Evolutionary conservation across 768 basidiomycete species (phyloP).

Genomic region (Heimioporus sp.): DNA sequence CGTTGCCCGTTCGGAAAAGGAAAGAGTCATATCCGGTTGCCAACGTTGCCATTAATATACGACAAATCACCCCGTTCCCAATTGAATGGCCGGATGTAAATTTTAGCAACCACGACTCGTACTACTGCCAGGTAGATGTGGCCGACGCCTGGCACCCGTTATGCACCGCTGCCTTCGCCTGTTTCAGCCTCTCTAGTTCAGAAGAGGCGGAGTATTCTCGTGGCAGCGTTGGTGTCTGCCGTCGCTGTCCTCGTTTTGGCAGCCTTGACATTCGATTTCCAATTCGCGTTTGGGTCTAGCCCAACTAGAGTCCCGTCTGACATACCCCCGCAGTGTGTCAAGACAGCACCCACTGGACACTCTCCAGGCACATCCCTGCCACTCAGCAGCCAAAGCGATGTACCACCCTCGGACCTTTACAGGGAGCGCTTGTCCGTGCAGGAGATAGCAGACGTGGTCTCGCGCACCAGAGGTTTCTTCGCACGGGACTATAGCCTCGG

Average conservation of each 20-base stretch:
- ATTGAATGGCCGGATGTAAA: too few species aligned
- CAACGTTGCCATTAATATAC: too few species aligned
- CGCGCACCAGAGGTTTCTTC: conserved; percentile 39
- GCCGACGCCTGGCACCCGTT: conserved; percentile 9
- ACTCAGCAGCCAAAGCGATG: background rate
- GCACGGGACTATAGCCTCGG: conserved; percentile 42
- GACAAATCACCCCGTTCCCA: too few species aligned
- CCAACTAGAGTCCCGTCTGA: conserved; percentile 3
- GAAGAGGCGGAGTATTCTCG: conserved; percentile 8
- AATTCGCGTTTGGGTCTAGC: conserved; percentile 2
- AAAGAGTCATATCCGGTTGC: too few species aligned
- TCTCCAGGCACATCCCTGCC: background rate
- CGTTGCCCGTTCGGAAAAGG: too few species aligned
- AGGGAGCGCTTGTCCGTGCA: conserved; percentile 25
- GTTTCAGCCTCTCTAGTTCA: background rate
- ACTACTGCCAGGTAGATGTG: conserved; percentile 11
- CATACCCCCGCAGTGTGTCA: background rate
- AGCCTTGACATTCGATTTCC: conserved; percentile 11
- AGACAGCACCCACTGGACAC: background rate
- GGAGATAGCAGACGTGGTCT: conserved; percentile 34
- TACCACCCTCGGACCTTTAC: background rate
- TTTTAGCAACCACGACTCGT: background rate
- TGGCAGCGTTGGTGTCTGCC: conserved; percentile 1
- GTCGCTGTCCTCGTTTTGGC: conserved; percentile 9
- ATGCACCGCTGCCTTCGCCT: conserved; percentile 9